Evolutionary conservation across 176 grass and related monocot species (phyloP), one percentile per base, ranked within the genome.

Genomic region (Pontederia paniculata): DNA sequence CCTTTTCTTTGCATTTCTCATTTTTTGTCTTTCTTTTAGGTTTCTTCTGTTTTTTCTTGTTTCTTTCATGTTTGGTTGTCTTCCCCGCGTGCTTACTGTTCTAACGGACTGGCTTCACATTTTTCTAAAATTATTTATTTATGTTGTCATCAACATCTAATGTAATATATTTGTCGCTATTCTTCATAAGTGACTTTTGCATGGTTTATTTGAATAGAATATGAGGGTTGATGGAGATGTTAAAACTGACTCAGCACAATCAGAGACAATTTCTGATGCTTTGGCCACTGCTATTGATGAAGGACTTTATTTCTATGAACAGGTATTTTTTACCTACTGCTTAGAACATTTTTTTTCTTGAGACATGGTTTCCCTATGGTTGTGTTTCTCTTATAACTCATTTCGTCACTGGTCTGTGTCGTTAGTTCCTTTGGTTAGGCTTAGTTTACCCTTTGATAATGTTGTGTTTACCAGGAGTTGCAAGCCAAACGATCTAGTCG

Each of bases 211-310:
- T 37, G 73, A 52, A 62, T 64, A 96, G 91, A 86, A 89, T 83
- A 71, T 75, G 47, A 78, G 53, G 58, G 54, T 73, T 42, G 67
- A 67, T n/a, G 78, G 82, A 78, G 81, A 79, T 18, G 70, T 73
- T 44, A 80, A 52, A 81, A 70, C 9, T 63, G 54, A 15, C 58
- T 73, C 71, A 46, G 74, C 53, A 48, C 42, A 80, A 60, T 76
- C 72, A 55, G 83, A 81, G 53, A 53, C 78, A 45, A 88, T 93
- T 72, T 88, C 83, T 41, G 88, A 66, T 60, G 94, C 93, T 73
- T 80, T 84, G 76, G 83, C 80, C 64, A 84, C 87, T 59, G 74
- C 63, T 59, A 99, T 99, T 60, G 93, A 66, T 5, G 87, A 99
- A 13, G 87, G 68, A 15, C 70, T 93, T 49, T 99, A 93, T 70